These are phyloP conservation scores for Rhynchospora pubera DNA, from an alignment of 176 grass and related monocot genomes.

Conservation along the genomic window DNA sequence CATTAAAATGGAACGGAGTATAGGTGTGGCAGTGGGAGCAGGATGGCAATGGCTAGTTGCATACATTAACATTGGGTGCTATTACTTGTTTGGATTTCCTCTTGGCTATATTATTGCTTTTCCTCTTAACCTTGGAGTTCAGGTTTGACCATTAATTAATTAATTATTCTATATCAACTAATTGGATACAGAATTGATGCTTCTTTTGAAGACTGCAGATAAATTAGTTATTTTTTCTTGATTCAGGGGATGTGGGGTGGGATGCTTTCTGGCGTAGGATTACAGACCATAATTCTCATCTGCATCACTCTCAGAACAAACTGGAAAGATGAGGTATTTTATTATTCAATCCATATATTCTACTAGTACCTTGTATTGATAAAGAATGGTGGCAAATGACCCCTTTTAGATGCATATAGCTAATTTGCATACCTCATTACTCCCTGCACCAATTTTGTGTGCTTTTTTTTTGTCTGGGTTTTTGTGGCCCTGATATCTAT, in stretches of 20 bases:
- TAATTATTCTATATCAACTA: not conserved
- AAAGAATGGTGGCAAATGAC: not conserved
- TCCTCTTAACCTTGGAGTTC: slow-evolving; percentile 41
- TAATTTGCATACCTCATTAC: too few relatives aligned
- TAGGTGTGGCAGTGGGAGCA: slow-evolving; percentile 82
- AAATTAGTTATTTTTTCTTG: not conserved
- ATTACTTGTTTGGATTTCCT: slow-evolving; percentile 74
- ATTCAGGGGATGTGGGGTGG: slow-evolving; percentile 79
- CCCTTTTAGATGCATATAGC: not conserved
- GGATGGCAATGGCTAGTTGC: slow-evolving; percentile 91
- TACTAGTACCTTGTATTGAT: not conserved
- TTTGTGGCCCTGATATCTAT: not conserved
- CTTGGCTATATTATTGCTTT: slow-evolving; percentile 51
- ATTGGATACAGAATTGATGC: not conserved
- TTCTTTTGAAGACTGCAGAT: not conserved
- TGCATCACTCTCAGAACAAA: slow-evolving; percentile 58
- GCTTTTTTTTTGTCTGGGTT: not conserved
- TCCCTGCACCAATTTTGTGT: not conserved
- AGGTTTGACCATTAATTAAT: slow-evolving; percentile 27
- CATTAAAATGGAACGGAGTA: not conserved
- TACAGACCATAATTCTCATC: slow-evolving; percentile 59
- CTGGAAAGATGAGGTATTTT: slow-evolving; percentile 54
- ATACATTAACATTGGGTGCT: slow-evolving; percentile 65
- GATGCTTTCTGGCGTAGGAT: slow-evolving; percentile 70
- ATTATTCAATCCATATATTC: not conserved